Base-by-base conservation (phyloP, 2,329 filamentous ascomycete genomes). In the Fusarium proliferatum region DNA sequence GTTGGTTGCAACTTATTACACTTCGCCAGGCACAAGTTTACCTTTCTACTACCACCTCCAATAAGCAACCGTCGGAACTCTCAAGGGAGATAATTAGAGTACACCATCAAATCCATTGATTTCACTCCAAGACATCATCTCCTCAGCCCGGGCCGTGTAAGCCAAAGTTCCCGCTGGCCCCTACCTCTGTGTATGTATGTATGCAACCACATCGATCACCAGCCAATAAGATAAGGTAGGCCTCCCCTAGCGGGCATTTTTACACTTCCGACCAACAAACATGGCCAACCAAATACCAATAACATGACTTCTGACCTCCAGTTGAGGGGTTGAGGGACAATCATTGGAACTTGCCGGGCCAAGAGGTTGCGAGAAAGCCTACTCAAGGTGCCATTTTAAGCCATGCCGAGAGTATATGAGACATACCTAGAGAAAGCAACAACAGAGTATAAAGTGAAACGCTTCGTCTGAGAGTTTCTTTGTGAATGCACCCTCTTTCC, bases 261-360 rank as follows among this genome's bases (percentile, higher is more conserved):
- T 74, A 72, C 64, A 74, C 64, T 74, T 74, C 72, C 49, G 43
- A 69, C 67, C 71, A 73, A 68, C 71, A 52, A 21, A 45, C 51
- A 56, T 33, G 28, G 26, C 71, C 67, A 74, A 74, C 56, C 63
- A 72, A 58, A 59, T 36, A 21, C 30, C 19, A 39, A 73, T 69
- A 39, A 53, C 33, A 51, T 71, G 67, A 57, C 61, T 30, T 58
- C 33, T 58, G 36, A 30, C 39, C 38, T 56, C 30, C 36, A 17
- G 38, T 33, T 74, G 71, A 72, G 67, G 61, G 62, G 56, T 49
- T n/a, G 52, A 41, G 34, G 45, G 34, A 16, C 49, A 28, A 30
- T 57, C 56, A 68, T 72, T 69, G 67, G 68, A 66, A 65, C n/a
- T 53, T 69, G 9, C 53, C 53, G 23, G 3, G 30, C 45, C 58